phyloP scores from a whole-genome alignment of 495 filamentous ascomycete genomes.

The Penicillium dipodomyicola region DNA sequence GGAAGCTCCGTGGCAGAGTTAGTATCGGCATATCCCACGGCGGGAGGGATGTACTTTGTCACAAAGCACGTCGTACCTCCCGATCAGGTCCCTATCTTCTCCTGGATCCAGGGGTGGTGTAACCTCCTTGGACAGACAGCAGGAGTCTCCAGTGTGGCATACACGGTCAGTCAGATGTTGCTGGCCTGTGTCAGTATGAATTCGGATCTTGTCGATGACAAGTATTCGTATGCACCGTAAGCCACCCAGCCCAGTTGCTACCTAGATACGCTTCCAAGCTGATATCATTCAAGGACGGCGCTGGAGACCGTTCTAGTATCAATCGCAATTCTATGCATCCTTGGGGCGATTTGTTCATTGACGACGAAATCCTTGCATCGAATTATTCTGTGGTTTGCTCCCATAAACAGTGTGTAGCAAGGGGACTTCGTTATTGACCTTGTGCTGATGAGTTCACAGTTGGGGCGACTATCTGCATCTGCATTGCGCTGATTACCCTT shows the following conservation, averaged over 20 bases:
- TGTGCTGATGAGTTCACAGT: slow-evolving; percentile 30
- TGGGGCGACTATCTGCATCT: slow-evolving; percentile 57
- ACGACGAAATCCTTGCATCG: slow-evolving; percentile 62
- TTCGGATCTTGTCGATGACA: slow-evolving; percentile 44
- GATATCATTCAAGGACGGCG: slow-evolving; percentile 47
- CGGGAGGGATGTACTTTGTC: slow-evolving; percentile 64
- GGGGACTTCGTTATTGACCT: not conserved
- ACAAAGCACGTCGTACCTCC: slow-evolving; percentile 59
- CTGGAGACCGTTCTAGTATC: slow-evolving; percentile 62
- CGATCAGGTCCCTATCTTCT: slow-evolving; percentile 55
- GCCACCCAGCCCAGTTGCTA: not conserved
- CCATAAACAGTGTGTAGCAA: slow-evolving; percentile 60
- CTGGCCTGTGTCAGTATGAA: slow-evolving; percentile 57
- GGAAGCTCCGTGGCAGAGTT: slow-evolving; percentile 63
- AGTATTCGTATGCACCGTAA: slow-evolving; percentile 50
- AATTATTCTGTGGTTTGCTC: slow-evolving; percentile 69
- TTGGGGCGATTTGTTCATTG: slow-evolving; percentile 64
- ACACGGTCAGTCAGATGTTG: slow-evolving; percentile 58
- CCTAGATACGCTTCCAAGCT: slow-evolving; percentile 3
- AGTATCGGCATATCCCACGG: slow-evolving; percentile 62
- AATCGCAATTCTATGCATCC: slow-evolving; percentile 53
- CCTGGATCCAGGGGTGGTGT: slow-evolving; percentile 63
- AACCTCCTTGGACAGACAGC: slow-evolving; percentile 61
- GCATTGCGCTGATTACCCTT: slow-evolving; percentile 57
- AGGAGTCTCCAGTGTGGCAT: slow-evolving; percentile 56